Evolutionary conservation across 163 green algal genomes (phyloP).

Genomic region (Scenedesmus sp.): DNA sequence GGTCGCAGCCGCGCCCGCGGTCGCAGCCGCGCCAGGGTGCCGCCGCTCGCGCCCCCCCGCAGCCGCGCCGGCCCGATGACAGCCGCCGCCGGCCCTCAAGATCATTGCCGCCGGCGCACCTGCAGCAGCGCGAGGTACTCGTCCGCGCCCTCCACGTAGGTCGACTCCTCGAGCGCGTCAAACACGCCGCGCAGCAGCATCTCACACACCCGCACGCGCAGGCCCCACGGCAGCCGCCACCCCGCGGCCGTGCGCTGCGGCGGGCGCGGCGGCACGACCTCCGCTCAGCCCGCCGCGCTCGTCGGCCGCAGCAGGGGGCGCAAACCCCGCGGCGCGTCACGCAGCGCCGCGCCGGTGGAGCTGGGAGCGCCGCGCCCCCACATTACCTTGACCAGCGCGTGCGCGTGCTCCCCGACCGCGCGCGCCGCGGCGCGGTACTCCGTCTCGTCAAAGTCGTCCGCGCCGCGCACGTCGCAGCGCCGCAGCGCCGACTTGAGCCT

Average conservation of each 20-base stretch:
- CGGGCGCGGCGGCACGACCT: too few species aligned
- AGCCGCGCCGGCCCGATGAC: too few species aligned
- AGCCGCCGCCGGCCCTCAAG: too few species aligned
- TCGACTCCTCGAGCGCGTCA: slow-evolving; percentile 38
- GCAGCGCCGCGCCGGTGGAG: too few species aligned
- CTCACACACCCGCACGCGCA: slow-evolving; percentile 32
- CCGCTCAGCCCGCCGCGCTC: too few species aligned
- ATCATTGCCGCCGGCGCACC: slow-evolving; percentile 17
- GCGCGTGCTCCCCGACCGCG: background rate
- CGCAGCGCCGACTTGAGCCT: slow-evolving; percentile 44
- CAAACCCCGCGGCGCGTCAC: too few species aligned
- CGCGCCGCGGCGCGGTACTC: slow-evolving; percentile 38
- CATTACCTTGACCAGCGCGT: slow-evolving; percentile 32
- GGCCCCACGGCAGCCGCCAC: slow-evolving; percentile 45
- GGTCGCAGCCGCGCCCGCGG: too few species aligned
- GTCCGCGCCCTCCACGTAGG: slow-evolving; percentile 34
- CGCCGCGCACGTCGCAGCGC: slow-evolving; percentile 38
- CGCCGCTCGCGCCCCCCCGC: too few species aligned
- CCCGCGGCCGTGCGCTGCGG: slow-evolving; percentile 18
- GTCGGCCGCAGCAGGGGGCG: too few species aligned
- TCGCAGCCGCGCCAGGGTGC: too few species aligned
- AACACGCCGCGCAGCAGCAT: slow-evolving; percentile 46
- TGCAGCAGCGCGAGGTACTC: slow-evolving; percentile 45
- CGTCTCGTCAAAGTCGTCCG: slow-evolving; percentile 48
- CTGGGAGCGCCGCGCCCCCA: too few species aligned